Percentiles rank a stretch among this genome's conserved stretches.
Evolutionary conservation across 2,329 filamentous ascomycete genomes (phyloP).

Genomic region (Penicillium sclerotigenum): DNA sequence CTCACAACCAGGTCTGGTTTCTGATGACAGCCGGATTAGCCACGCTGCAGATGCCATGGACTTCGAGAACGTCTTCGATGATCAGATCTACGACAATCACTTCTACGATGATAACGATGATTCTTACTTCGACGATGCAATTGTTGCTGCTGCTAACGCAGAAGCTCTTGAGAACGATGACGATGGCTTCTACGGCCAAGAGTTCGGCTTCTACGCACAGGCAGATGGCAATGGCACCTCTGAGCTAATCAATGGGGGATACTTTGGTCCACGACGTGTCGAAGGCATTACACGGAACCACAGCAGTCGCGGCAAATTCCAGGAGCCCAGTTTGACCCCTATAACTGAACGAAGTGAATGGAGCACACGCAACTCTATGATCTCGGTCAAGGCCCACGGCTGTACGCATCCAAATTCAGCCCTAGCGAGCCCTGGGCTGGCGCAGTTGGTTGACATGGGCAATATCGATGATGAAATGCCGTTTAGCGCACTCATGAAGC

Average conservation of each 20-base stretch:
- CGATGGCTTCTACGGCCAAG: slow-evolving; percentile 91
- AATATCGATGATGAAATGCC: slow-evolving; percentile 67
- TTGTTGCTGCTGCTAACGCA: slow-evolving; percentile 93
- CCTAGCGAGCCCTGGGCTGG: slow-evolving; percentile 68
- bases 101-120: slow-evolving; percentile 61
- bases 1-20: slow-evolving; percentile 46
- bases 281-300: slow-evolving; percentile 61
- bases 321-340: slow-evolving; percentile 88
- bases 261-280: slow-evolving; percentile 74
- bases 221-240: slow-evolving; percentile 48
- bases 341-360: slow-evolving; percentile 96
- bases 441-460: slow-evolving; percentile 66
- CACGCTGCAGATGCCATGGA: slow-evolving; percentile 41
- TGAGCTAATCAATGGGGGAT: slow-evolving; percentile 76
- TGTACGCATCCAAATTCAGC: slow-evolving; percentile 47
- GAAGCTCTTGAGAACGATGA: slow-evolving; percentile 88
- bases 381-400: slow-evolving; percentile 63
- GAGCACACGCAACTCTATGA: slow-evolving; percentile 87
- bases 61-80: slow-evolving; percentile 45
- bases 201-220: slow-evolving; percentile 90
- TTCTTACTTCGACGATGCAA: slow-evolving; percentile 77
- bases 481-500: slow-evolving; percentile 66
- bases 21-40: slow-evolving; percentile 51
- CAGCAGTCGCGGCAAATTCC: slow-evolving; percentile 70
- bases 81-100: slow-evolving; percentile 49